Evolutionary conservation across 1,139 yeast species (phyloP).

Genomic region (Hyphopichia buzzinii): DNA sequence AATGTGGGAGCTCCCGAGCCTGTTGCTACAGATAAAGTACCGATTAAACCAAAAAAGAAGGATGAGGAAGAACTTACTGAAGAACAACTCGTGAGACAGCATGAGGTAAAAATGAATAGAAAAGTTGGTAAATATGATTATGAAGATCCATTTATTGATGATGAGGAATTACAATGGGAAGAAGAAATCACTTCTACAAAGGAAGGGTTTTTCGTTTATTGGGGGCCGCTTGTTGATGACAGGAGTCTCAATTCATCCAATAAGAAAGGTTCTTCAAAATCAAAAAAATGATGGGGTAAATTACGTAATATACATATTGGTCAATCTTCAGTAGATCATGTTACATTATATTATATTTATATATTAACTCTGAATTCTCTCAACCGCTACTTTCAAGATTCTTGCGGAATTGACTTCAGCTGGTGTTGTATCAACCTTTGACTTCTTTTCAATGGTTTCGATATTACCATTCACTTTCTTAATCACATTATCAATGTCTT

Average conservation of each 20-base stretch:
- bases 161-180: constrained; percentile 87
- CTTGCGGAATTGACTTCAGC: constrained; percentile 36
- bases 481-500: constrained; percentile 20
- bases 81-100: constrained; percentile 46
- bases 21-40: constrained; percentile 13
- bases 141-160: constrained; percentile 96
- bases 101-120: constrained; percentile 53
- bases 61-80: constrained; percentile 43
- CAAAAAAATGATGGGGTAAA: constrained; percentile 14
- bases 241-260: constrained; percentile 16
- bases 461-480: constrained; percentile 14
- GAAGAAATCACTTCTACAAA: constrained; percentile 90
- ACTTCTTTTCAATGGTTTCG: constrained; percentile 13
- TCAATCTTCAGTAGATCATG: constrained; percentile 5
- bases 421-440: constrained; percentile 14
- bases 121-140: constrained; percentile 87
- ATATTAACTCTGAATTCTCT: constrained; percentile 21
- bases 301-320: constrained; percentile 3
- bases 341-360: constrained; percentile 1
- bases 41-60: constrained; percentile 31
- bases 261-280: constrained; percentile 18
- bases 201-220: constrained; percentile 94
- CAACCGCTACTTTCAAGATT: constrained; percentile 39
- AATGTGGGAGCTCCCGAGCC: constrained; percentile 11
- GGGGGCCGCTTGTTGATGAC: constrained; percentile 88